Conservation (phyloP, 352 stramenopile species). For the Phytophthora quininea region DNA sequence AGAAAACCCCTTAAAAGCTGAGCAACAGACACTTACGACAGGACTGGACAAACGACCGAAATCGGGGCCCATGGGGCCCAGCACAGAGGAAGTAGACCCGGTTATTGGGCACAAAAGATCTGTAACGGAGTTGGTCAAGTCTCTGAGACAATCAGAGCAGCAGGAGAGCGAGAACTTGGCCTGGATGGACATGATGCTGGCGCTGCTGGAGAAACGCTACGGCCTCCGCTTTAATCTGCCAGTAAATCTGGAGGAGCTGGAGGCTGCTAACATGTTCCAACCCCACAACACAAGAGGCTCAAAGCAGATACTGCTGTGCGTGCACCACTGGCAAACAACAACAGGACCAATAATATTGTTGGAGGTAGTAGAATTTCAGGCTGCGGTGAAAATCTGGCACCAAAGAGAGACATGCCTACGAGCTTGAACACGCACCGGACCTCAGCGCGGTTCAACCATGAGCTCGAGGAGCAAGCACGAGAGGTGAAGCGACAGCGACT, state of each 20-base stretch:
- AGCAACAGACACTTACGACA: not conserved
- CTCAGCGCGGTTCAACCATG: constrained; percentile 18
- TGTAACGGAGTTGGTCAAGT: constrained; percentile 4
- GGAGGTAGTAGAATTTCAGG: constrained; percentile 11
- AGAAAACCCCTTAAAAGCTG: constrained; percentile 16
- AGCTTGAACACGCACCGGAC: constrained; percentile 21
- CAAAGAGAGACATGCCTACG: not conserved
- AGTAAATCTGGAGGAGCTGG: constrained; percentile 48
- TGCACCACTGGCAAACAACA: not conserved
- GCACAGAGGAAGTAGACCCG: not conserved
- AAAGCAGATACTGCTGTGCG: constrained; percentile 15
- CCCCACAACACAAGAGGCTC: constrained; percentile 29
- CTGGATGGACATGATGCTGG: constrained; percentile 87
- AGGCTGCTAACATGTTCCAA: constrained; percentile 46
- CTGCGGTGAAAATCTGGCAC: not conserved
- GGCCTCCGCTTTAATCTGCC: constrained; percentile 30
- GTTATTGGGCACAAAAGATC: constrained; percentile 16
- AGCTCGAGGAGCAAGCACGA: constrained; percentile 36
- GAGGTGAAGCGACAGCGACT: constrained; percentile 55
- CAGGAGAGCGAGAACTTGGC: constrained; percentile 68
- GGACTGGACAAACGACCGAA: not conserved
- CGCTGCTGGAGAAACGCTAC: constrained; percentile 75
- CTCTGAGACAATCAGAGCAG: constrained; percentile 3
- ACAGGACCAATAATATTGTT: constrained; percentile 21
- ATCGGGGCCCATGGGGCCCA: not conserved